Conservation (phyloP, 805 yeast species). For the Zygosaccharomyces gambellarensis region DNA sequence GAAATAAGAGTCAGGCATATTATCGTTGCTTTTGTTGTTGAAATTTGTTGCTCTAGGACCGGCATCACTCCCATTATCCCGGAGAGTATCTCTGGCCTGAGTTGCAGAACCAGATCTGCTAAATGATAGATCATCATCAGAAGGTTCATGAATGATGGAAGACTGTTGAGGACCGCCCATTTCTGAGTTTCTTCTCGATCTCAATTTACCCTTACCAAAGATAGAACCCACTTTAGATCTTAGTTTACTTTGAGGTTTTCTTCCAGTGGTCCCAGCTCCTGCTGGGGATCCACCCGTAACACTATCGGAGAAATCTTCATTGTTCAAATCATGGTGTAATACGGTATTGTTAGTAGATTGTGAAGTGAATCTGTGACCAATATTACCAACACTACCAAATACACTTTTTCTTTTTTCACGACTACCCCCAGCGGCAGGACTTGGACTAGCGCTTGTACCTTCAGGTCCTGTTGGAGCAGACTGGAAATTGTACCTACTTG, state of each 20-base stretch:
- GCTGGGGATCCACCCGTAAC: conserved; percentile 29
- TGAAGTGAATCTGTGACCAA: conserved; percentile 28
- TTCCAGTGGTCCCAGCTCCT: conserved; percentile 22
- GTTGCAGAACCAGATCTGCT: conserved; percentile 7
- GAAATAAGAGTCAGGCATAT: conserved; percentile 1
- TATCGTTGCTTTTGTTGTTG: background rate
- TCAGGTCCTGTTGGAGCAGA: conserved; percentile 7
- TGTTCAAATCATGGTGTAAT: conserved; percentile 31
- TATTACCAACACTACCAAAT: conserved; percentile 19
- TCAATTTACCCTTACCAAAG: conserved; percentile 57
- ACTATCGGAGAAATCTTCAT: conserved; percentile 30
- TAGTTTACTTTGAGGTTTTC: conserved; percentile 39
- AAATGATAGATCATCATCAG: conserved; percentile 3
- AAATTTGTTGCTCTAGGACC: background rate
- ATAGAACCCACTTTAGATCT: conserved; percentile 74
- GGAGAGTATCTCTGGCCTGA: conserved; percentile 10
- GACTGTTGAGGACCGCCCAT: background rate
- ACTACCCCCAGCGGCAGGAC: conserved; percentile 3
- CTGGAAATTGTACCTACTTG: conserved; percentile 28
- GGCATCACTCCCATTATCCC: conserved; percentile 1
- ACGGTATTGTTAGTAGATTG: conserved; percentile 23
- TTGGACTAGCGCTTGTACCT: conserved; percentile 6
- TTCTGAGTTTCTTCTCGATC: conserved; percentile 24
- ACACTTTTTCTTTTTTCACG: conserved; percentile 27
- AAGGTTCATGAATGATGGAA: conserved; percentile 9